phyloP scores from a whole-genome alignment of 306 rosid genomes.

The Cucumis hystrix region DNA sequence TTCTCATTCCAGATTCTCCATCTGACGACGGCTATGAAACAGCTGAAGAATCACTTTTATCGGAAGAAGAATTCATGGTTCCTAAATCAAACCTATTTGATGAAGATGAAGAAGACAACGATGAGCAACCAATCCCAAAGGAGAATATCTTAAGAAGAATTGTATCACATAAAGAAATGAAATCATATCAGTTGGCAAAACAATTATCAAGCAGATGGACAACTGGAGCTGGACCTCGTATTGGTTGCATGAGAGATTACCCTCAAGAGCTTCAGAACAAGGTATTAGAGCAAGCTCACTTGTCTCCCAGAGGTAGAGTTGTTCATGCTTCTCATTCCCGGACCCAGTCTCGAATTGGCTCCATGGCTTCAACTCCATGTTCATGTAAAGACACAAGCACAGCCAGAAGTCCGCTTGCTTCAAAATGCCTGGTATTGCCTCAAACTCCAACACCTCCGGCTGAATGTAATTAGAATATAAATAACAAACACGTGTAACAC shows the following conservation, averaged over 20 bases:
- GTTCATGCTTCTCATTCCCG: conserved; percentile 9
- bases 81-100: conserved; percentile 51
- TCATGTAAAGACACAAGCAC: conserved; percentile 10
- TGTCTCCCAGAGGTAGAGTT: conserved; percentile 45
- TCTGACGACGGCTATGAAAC: conserved; percentile 58
- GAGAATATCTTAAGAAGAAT: conserved; percentile 52
- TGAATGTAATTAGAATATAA: conserved; percentile 5
- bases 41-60: conserved; percentile 58
- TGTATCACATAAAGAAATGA: conserved; percentile 56
- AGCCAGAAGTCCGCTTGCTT: background rate
- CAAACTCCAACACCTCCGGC: conserved; percentile 6
- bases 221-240: conserved; percentile 76
- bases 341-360: conserved; percentile 26
- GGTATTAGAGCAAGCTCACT: conserved; percentile 53
- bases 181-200: conserved; percentile 57
- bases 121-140: conserved; percentile 37
- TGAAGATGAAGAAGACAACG: conserved; percentile 24
- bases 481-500: background rate
- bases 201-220: conserved; percentile 58
- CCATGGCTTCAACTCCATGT: conserved; percentile 13
- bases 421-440: background rate
- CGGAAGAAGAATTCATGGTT: conserved; percentile 67
- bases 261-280: conserved; percentile 54
- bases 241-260: conserved; percentile 90
- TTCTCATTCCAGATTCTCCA: conserved; percentile 7